phyloP scores from a whole-genome alignment of 2,329 filamentous ascomycete species.

The Zasmidium angulare region DNA sequence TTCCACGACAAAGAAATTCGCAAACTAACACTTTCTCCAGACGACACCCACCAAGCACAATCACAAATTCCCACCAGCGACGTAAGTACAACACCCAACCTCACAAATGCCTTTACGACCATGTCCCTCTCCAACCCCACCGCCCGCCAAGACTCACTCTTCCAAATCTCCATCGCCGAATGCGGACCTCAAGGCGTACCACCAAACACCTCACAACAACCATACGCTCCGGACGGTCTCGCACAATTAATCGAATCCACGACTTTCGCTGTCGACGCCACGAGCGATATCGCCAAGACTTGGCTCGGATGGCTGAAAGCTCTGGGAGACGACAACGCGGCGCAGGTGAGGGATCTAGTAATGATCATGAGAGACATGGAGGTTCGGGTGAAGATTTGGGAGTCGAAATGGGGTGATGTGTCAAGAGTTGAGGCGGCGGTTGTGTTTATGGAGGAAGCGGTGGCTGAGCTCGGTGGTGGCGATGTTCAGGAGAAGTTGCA shows the following conservation, averaged over 20 bases:
- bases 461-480: no score
- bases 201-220: neutral
- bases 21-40: no score
- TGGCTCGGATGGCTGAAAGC: neutral
- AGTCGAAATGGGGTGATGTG: no score
- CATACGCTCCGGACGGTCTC: neutral
- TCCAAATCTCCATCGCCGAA: neutral
- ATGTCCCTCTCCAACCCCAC: neutral
- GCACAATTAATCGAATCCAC: neutral
- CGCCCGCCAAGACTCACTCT: neutral
- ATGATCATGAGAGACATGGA: neutral
- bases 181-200: neutral
- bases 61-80: neutral
- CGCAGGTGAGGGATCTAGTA: neutral
- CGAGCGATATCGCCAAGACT: neutral
- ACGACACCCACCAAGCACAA: neutral
- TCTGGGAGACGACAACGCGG: neutral
- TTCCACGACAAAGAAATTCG: no score
- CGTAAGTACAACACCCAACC: neutral
- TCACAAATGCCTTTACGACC: neutral
- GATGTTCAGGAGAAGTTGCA: neutral
- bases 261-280: neutral
- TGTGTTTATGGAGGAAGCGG: no score
- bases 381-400: neutral
- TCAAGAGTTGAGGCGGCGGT: no score